Evolutionary conservation across 192 early-diverging fungal genomes (phyloP).

Genomic region (Backusella australiensis): DNA sequence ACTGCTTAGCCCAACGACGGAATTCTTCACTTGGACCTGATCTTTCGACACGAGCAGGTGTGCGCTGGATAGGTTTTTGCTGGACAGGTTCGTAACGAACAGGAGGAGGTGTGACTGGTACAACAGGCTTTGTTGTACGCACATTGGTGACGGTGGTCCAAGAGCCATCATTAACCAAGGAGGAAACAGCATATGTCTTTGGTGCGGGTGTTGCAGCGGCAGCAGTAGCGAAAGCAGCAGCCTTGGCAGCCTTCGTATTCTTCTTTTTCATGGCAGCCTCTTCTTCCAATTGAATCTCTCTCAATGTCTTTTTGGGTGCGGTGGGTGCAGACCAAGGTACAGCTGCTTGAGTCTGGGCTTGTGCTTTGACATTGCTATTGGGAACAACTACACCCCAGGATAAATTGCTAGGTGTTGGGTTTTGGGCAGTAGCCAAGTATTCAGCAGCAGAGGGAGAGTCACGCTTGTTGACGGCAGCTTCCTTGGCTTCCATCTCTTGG

Average conservation of each 20-base stretch:
- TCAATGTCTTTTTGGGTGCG: slow-evolving; percentile 53
- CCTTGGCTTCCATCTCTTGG: slow-evolving; percentile 60
- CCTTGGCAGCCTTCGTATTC: slow-evolving; percentile 27
- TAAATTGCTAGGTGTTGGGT: slow-evolving; percentile 13
- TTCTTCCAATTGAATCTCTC: slow-evolving; percentile 58
- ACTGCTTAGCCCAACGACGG: slow-evolving; percentile 66
- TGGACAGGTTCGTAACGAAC: slow-evolving; percentile 23
- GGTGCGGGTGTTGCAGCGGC: slow-evolving; percentile 1
- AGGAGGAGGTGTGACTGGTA: slow-evolving; percentile 3
- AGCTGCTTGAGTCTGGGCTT: background rate
- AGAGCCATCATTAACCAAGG: slow-evolving; percentile 9
- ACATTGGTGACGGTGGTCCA: slow-evolving; percentile 40
- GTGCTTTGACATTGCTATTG: slow-evolving; percentile 5
- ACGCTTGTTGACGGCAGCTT: slow-evolving; percentile 13
- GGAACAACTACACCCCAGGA: slow-evolving; percentile 41
- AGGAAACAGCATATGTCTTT: background rate
- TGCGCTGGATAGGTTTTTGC: slow-evolving; percentile 8
- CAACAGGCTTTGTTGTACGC: background rate
- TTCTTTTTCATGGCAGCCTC: slow-evolving; percentile 49
- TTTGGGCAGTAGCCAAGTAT: background rate
- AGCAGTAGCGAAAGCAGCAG: background rate
- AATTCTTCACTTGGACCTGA: slow-evolving; percentile 62
- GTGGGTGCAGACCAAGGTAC: slow-evolving; percentile 35
- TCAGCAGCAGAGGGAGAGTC: background rate
- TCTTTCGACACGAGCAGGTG: slow-evolving; percentile 16